phyloP scores from a whole-genome alignment of 306 rosid genomes.

The Trichosanthes truncata region DNA sequence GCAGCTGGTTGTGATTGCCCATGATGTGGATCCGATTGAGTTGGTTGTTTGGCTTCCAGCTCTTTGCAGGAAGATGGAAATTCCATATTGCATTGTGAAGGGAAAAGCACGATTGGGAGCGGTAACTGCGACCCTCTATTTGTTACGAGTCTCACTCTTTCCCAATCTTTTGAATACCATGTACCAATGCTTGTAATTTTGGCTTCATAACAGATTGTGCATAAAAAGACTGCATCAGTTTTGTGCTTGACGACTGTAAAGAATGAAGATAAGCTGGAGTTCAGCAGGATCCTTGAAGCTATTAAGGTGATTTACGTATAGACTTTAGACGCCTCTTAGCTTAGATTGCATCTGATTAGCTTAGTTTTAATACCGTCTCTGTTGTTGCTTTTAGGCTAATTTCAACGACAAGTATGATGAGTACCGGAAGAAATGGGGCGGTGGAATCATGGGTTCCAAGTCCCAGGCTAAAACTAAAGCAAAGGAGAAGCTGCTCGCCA shows the following conservation, averaged over 20 bases:
- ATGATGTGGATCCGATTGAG: slow-evolving; percentile 78
- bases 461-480: slow-evolving; percentile 75
- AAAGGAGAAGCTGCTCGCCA: slow-evolving; percentile 53
- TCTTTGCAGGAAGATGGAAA: slow-evolving; percentile 77
- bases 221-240: slow-evolving; percentile 58
- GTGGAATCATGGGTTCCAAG: slow-evolving; percentile 84
- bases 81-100: slow-evolving; percentile 76
- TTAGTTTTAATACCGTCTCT: not conserved
- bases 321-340: not conserved
- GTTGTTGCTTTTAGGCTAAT: slow-evolving; percentile 39
- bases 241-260: slow-evolving; percentile 73
- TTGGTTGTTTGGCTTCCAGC: slow-evolving; percentile 81
- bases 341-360: no score
- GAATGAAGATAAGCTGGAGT: slow-evolving; percentile 80
- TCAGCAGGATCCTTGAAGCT: slow-evolving; percentile 61
- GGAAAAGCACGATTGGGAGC: slow-evolving; percentile 72
- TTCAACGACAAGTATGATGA: slow-evolving; percentile 69
- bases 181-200: not conserved
- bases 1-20: slow-evolving; percentile 70
- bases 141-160: not conserved
- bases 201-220: slow-evolving; percentile 41
- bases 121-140: slow-evolving; percentile 16
- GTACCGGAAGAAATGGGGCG: slow-evolving; percentile 77
- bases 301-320: slow-evolving; percentile 38
- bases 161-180: not conserved